Percentiles rank a stretch among this genome's conserved stretches.
These are phyloP conservation scores for Monosporozyma servazzii DNA, from an alignment of 805 yeast species.

Conservation along the genomic window DNA sequence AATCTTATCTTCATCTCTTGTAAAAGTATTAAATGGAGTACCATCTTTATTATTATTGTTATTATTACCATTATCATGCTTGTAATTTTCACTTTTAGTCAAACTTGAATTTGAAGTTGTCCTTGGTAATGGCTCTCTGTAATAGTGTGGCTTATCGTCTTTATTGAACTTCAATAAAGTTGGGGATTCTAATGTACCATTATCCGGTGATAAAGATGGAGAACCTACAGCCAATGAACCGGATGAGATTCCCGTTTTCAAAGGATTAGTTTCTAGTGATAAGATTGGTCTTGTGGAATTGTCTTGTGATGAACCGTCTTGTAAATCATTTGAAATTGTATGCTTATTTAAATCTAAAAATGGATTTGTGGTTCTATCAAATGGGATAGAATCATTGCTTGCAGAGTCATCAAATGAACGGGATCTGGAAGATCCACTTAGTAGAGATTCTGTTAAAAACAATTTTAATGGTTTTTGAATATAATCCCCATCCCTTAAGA, in stretches of 20 bases:
- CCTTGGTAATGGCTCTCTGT: slow-evolving; percentile 27
- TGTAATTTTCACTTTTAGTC: neutral
- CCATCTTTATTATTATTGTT: neutral
- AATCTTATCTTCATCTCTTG: neutral
- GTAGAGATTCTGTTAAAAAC: slow-evolving; percentile 28
- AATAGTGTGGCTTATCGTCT: slow-evolving; percentile 19
- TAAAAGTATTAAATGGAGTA: neutral
- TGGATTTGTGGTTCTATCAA: slow-evolving; percentile 2
- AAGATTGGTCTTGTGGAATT: slow-evolving; percentile 15
- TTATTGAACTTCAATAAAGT: slow-evolving; percentile 22
- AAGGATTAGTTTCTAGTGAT: slow-evolving; percentile 22
- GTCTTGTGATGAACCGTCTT: neutral
- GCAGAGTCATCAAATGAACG: slow-evolving; percentile 1
- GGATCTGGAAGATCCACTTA: neutral
- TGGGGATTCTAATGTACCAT: slow-evolving; percentile 20
- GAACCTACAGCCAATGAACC: slow-evolving; percentile 17
- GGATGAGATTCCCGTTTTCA: slow-evolving; percentile 14
- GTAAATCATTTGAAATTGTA: neutral
- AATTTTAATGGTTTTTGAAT: slow-evolving; percentile 17
- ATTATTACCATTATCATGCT: neutral
- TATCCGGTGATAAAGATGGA: slow-evolving; percentile 27
- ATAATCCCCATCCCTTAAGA: slow-evolving; percentile 10
- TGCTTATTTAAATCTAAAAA: neutral
- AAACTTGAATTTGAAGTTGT: neutral
- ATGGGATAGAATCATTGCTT: too few relatives aligned